phyloP scores from a whole-genome alignment of 345 rosid genomes.

The Moricandia moricandioides region DNA sequence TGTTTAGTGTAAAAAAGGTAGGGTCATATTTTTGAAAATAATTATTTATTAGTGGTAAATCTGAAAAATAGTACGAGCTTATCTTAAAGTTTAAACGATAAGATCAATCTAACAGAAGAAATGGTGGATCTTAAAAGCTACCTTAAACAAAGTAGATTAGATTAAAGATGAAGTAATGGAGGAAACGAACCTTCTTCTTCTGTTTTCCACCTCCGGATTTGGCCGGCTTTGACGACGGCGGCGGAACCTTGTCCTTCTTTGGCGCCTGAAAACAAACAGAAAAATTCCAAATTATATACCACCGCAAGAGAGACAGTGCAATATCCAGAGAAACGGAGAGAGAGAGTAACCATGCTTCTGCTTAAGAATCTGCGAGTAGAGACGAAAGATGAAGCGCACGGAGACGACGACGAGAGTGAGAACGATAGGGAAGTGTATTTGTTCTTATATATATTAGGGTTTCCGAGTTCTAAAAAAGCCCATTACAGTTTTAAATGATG shows the following conservation, averaged over 20 bases:
- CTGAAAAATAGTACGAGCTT: too few relatives aligned
- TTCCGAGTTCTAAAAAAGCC: slow-evolving; percentile 19
- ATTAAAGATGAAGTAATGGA: background rate
- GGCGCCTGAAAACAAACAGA: slow-evolving; percentile 40
- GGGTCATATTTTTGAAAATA: too few relatives aligned
- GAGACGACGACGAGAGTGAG: slow-evolving; percentile 9
- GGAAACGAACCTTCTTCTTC: slow-evolving; percentile 45
- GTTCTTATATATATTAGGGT: slow-evolving; percentile 28
- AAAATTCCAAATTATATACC: background rate
- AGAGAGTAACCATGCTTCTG: slow-evolving; percentile 21
- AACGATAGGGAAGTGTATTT: background rate
- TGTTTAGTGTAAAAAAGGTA: too few relatives aligned
- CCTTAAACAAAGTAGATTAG: background rate
- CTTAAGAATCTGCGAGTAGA: background rate
- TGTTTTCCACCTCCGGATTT: slow-evolving; percentile 62
- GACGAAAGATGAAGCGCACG: background rate
- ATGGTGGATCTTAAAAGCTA: background rate
- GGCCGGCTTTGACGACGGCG: slow-evolving; percentile 55
- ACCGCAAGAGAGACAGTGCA: background rate
- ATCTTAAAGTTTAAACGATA: too few relatives aligned
- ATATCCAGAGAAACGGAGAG: background rate
- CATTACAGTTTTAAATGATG: background rate
- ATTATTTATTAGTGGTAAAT: too few relatives aligned
- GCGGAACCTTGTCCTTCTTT: slow-evolving; percentile 55
- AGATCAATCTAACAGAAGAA: background rate